Conservation (phyloP, 768 basidiomycete genomes). For the Calocybe cyanea region DNA sequence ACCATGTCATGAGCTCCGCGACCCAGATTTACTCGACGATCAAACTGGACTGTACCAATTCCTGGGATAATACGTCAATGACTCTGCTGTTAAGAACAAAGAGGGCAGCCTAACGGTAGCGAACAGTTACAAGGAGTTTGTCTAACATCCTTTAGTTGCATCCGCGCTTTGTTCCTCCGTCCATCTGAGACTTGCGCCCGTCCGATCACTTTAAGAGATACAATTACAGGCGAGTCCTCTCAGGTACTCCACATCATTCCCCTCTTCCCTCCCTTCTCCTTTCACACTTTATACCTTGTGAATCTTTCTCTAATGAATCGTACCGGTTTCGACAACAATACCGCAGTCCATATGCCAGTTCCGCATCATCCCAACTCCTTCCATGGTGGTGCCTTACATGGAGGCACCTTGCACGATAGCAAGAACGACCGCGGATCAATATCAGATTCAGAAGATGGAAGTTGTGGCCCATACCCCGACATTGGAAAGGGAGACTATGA, state of each 20-base stretch:
- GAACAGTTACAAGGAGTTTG: constrained; percentile 30
- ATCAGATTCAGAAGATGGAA: constrained; percentile 57
- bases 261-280: constrained; percentile 10
- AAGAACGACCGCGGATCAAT: constrained; percentile 47
- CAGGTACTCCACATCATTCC: constrained; percentile 22
- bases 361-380: constrained; percentile 24
- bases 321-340: constrained; percentile 20
- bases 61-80: constrained; percentile 47
- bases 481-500: constrained; percentile 38
- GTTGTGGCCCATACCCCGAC: constrained; percentile 31
- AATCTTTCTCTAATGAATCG: constrained; percentile 25
- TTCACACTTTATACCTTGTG: constrained; percentile 6
- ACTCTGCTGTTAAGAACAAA: constrained; percentile 35
- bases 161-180: constrained; percentile 43
- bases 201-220: constrained; percentile 34
- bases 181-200: constrained; percentile 40
- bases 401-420: constrained; percentile 22
- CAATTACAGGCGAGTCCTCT: constrained; percentile 17
- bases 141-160: constrained; percentile 30
- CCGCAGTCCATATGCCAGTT: constrained; percentile 19
- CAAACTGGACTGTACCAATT: constrained; percentile 38
- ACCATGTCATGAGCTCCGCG: constrained; percentile 40
- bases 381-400: constrained; percentile 8
- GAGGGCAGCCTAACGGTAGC: constrained; percentile 28
- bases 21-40: constrained; percentile 41